phyloP scores from a whole-genome alignment of 176 grass and related monocot genomes.

The Aegilops bicornis region DNA sequence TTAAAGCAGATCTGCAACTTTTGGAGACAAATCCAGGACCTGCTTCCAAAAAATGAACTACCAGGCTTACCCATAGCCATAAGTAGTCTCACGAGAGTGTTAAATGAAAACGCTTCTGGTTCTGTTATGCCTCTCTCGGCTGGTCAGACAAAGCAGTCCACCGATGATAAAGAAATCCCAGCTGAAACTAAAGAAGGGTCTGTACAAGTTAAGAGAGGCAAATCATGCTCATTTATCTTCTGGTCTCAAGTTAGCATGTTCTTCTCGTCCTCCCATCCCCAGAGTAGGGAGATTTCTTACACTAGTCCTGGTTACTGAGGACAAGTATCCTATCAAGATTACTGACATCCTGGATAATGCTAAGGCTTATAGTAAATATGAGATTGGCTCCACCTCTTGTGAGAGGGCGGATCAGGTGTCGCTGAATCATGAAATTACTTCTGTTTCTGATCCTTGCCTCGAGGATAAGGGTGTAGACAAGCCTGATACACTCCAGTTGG shows the following conservation, averaged over 20 bases:
- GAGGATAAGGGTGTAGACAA: not conserved
- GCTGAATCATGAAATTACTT: conserved; percentile 1
- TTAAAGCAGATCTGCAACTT: conserved; percentile 46
- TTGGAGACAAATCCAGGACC: conserved; percentile 41
- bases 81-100: conserved; percentile 32
- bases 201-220: not conserved
- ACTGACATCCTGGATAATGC: not conserved
- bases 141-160: conserved; percentile 23
- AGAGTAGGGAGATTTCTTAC: conserved; percentile 1
- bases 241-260: conserved; percentile 7
- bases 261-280: not conserved
- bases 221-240: conserved; percentile 23
- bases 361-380: not conserved
- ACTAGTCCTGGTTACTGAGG: not conserved
- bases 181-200: not conserved
- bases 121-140: conserved; percentile 9
- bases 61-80: conserved; percentile 9
- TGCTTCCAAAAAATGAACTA: conserved; percentile 16
- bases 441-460: conserved; percentile 1
- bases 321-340: not conserved
- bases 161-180: conserved; percentile 14
- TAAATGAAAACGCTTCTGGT: not conserved
- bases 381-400: not conserved
- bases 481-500: conserved; percentile 7
- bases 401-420: not conserved